Base-by-base conservation (phyloP, 129 eudicot species). In the Erigeron canadensis region DNA sequence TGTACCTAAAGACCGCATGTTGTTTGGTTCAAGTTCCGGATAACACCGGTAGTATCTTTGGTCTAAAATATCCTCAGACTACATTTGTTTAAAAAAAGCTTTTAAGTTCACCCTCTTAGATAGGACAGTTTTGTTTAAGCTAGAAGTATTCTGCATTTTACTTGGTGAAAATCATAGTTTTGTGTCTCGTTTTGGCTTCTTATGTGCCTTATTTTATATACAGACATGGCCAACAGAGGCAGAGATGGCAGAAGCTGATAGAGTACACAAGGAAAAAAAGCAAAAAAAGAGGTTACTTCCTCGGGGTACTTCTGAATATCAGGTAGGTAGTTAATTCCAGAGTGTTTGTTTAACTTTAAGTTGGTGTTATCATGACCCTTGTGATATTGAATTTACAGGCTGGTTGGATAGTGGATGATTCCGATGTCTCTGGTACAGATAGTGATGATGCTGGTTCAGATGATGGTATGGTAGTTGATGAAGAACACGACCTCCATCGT, bases 171-270 rank as follows among this genome's bases (percentile, higher is more conserved):
- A 28, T 28, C 34, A 28, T 47, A 34, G 37, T n/a, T 50, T 17
- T 43, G 11, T 22, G 16, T 44, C n/a, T 63, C 16, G 17, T 46
- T 47, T 19, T 54, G 60, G 23, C 9, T 17, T 5, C 39, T 79
- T 68, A 53, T 5, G 12, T 65, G 18, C 10, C 22, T 50, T 11
- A 10, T 8, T 34, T 55, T 63, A 50, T 70, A 38, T 37, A 48
- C 77, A 95, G 99, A 95, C 99, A 79, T 95, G 97, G 97, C 99
- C 99, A 37, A 95, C 99, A 28, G 97, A 90, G 81, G 97, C 89
- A 73, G 99, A 95, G 77, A 95, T 95, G 97, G 88, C 78, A 66
- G 97, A 95, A 76, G 97, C 99, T 48, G 97, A 90, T 70, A 84
- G 70, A 83, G 65, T 78, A 48, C 91, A 81, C 15, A 71, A 67